A percentile compares a stretch with the other conserved stretches of the same genome.
Evolutionary conservation across 768 basidiomycete species (phyloP).

Genomic region (Leucocoprinus leucothites): DNA sequence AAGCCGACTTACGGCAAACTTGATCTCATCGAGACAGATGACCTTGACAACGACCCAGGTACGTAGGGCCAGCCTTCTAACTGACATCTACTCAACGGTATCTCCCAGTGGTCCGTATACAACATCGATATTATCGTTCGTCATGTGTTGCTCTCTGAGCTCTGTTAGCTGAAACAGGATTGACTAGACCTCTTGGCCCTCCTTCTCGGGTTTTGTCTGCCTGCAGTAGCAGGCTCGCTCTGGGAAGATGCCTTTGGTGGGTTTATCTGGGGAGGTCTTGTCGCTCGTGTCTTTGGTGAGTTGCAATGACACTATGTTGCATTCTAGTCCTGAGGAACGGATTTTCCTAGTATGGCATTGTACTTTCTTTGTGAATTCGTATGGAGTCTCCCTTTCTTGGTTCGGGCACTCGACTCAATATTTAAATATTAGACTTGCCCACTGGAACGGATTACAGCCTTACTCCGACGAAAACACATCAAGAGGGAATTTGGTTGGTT

Average conservation of each 20-base stretch:
- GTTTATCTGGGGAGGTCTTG: slow-evolving; percentile 69
- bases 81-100: neutral
- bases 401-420: neutral
- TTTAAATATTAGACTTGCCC: slow-evolving; percentile 50
- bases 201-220: slow-evolving; percentile 55
- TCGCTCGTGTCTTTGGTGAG: slow-evolving; percentile 59
- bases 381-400: slow-evolving; percentile 20
- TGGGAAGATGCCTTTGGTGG: slow-evolving; percentile 68
- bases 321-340: neutral
- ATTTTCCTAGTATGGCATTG: slow-evolving; percentile 63
- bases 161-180: neutral
- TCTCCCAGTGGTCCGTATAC: slow-evolving; percentile 58
- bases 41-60: slow-evolving; percentile 71
- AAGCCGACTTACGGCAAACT: slow-evolving; percentile 66
- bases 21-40: slow-evolving; percentile 60
- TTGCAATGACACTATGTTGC: slow-evolving; percentile 10
- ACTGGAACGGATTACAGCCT: slow-evolving; percentile 79
- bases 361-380: slow-evolving; percentile 73
- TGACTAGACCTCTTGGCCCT: slow-evolving; percentile 60
- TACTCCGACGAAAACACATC: slow-evolving; percentile 83
- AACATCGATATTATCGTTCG: slow-evolving; percentile 66
- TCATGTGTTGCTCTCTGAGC: neutral
- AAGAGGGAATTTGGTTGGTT: slow-evolving; percentile 62
- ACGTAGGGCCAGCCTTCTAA: slow-evolving; percentile 14
- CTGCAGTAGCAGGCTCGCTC: slow-evolving; percentile 47